Evolutionary conservation across 2,329 filamentous ascomycete species (phyloP).

Genomic region (Colletotrichum truncatum): DNA sequence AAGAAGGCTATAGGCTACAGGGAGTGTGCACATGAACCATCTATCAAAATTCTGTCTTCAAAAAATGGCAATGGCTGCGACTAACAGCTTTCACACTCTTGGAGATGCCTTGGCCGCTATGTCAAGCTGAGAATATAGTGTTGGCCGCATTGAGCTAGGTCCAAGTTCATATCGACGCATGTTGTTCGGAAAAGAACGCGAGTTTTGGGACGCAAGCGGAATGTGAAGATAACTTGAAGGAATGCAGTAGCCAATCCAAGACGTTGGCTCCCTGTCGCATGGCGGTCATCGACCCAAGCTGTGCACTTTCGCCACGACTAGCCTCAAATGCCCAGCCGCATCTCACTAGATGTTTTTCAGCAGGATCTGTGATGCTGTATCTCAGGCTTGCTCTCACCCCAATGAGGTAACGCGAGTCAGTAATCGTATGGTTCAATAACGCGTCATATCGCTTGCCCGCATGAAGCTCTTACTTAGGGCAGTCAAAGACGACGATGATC

Average conservation of each 20-base stretch:
- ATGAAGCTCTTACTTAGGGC: too few relatives aligned
- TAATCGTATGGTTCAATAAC: too few relatives aligned
- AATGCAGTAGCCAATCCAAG: not conserved
- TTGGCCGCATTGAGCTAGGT: not conserved
- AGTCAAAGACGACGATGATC: too few relatives aligned
- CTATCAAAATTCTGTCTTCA: too few relatives aligned
- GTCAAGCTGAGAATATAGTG: too few relatives aligned
- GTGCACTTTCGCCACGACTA: not conserved
- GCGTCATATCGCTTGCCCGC: too few relatives aligned
- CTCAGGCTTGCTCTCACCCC: not conserved
- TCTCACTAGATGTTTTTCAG: not conserved
- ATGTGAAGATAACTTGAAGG: not conserved
- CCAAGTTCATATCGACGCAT: not conserved
- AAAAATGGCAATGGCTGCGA: too few relatives aligned
- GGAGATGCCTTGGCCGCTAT: not conserved
- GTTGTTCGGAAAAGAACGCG: not conserved
- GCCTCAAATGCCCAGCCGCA: not conserved
- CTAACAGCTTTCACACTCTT: not conserved
- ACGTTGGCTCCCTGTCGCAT: not conserved
- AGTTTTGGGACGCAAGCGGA: not conserved
- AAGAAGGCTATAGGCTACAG: too few relatives aligned
- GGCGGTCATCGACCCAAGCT: not conserved
- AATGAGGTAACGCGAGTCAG: too few relatives aligned
- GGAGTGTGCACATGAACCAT: too few relatives aligned
- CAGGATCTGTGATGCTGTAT: not conserved